These are phyloP conservation scores for Eimeria acervulina DNA, from an alignment of 169 alveolate species.

Conservation along the genomic window DNA sequence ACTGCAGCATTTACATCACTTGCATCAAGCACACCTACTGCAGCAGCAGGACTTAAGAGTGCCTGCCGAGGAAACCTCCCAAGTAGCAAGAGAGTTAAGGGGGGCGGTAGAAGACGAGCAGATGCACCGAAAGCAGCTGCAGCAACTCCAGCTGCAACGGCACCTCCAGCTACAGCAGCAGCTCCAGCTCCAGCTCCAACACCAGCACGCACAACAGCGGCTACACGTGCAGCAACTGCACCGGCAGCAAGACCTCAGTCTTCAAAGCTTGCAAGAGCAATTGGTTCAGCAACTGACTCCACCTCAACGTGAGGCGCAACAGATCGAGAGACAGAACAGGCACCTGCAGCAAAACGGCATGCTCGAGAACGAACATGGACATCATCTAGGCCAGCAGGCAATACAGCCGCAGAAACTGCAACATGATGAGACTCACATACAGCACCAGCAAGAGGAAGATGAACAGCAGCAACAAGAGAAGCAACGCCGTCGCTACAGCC, in stretches of 20 bases:
- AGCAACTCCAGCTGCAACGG: conserved; percentile 4
- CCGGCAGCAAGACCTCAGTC: conserved; percentile 10
- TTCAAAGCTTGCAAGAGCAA: conserved; percentile 27
- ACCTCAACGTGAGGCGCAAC: neutral
- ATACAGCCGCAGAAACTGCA: neutral
- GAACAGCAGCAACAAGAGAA: neutral
- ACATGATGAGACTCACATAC: neutral
- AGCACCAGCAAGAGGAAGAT: conserved; percentile 14
- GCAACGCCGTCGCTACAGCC: conserved; percentile 3
- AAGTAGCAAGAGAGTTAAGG: neutral
- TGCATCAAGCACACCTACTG: neutral
- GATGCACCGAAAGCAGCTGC: neutral
- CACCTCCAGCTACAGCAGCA: neutral
- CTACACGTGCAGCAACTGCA: conserved; percentile 23
- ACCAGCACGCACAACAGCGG: neutral
- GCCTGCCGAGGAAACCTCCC: neutral
- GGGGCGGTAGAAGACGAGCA: neutral
- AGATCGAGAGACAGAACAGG: neutral
- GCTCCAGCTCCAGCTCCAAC: neutral
- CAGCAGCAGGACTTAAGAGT: neutral
- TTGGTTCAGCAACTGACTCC: neutral
- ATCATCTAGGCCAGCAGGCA: neutral
- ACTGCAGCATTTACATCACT: neutral
- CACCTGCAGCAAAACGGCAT: neutral
- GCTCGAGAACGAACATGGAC: neutral